phyloP scores from a whole-genome alignment of 371 early-diverging fungal genomes.

The Rhizopus delemar region DNA sequence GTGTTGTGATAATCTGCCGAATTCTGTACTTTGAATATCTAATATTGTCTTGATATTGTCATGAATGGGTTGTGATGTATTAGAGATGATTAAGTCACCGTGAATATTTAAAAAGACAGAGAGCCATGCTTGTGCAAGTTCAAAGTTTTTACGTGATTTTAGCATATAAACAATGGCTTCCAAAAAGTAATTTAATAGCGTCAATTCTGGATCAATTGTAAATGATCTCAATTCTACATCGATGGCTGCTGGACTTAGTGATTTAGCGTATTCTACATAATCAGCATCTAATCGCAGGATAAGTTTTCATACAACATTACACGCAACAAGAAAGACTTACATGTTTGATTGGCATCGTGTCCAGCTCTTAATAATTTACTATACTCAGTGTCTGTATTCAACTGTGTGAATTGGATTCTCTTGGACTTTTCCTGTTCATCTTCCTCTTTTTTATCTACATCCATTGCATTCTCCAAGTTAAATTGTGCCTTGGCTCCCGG shows the following conservation, averaged over 20 bases:
- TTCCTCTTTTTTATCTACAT: slow-evolving; percentile 37
- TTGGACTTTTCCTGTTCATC: slow-evolving; percentile 34
- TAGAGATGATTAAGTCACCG: slow-evolving; percentile 73
- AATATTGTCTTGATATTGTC: slow-evolving; percentile 50
- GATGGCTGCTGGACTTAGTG: slow-evolving; percentile 77
- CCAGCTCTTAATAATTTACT: slow-evolving; percentile 54
- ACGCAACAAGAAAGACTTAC: slow-evolving; percentile 35
- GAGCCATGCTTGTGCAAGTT: slow-evolving; percentile 82
- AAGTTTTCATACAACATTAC: background rate
- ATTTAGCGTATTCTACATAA: slow-evolving; percentile 70
- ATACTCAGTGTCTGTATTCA: slow-evolving; percentile 64
- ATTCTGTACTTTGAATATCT: slow-evolving; percentile 54
- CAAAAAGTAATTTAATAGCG: slow-evolving; percentile 60
- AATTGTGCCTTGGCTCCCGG: slow-evolving; percentile 75
- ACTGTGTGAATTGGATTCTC: slow-evolving; percentile 44
- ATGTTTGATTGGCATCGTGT: slow-evolving; percentile 48
- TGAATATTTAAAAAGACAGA: slow-evolving; percentile 76
- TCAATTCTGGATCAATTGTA: slow-evolving; percentile 60
- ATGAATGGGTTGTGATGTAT: slow-evolving; percentile 51
- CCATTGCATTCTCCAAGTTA: slow-evolving; percentile 31
- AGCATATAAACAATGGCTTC: slow-evolving; percentile 65
- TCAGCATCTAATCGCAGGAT: slow-evolving; percentile 15
- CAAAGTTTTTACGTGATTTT: slow-evolving; percentile 74
- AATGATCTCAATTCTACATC: slow-evolving; percentile 87
- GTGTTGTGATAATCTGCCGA: slow-evolving; percentile 68